Evolutionary conservation across 2,329 filamentous ascomycete species (phyloP), one percentile per base, ranked within the genome.

Genomic region (Aspergillus sp.): DNA sequence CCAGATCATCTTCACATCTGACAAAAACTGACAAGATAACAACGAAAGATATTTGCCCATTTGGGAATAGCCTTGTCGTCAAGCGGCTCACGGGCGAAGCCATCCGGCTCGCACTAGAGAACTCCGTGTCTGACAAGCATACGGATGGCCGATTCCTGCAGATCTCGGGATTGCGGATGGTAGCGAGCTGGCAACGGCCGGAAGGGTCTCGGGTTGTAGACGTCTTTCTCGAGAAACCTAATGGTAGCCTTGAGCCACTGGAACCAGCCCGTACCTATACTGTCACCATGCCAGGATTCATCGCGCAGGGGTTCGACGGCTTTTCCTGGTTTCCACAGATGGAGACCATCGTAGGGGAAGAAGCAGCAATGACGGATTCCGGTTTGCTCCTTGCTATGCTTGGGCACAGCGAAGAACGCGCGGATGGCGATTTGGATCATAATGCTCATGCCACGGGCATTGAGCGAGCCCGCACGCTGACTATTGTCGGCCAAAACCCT

Each of bases 101-200:
- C 6, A 49, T 69, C 9, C 33, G 40, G 15, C 41, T 53, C 11
- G 64, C 66, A 0, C 52, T 69, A 3, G 64, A 67, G 39, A 69
- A 67, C 47, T 66, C 66, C 5, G 48, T 69, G n/a, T 62, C 61
- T 5, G 66, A 69, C 44, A 64, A 61, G 23, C 66, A 68, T 47
- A 64, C 62, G 2, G 66, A 69, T 39, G 66, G 66, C 6, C 60
- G 66, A 21, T 69, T 69, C 48, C 54, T 69, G 11, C 66, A 69
- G 44, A 40, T 65, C 21, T 62, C 66, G 3, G 64, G 66, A 2
- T 48, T 68, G 15, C 56, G 37, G 6, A 46, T 69, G 3, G 37
- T 48, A 17, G 58, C 61, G 2, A 61, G 57, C 40, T 69, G 64
- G 66, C 17, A 54, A 4, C 55, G 45, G 1, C 57, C 57, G 3